Conservation (phyloP, 768 basidiomycete species). For the Boletellus emodensis region DNA sequence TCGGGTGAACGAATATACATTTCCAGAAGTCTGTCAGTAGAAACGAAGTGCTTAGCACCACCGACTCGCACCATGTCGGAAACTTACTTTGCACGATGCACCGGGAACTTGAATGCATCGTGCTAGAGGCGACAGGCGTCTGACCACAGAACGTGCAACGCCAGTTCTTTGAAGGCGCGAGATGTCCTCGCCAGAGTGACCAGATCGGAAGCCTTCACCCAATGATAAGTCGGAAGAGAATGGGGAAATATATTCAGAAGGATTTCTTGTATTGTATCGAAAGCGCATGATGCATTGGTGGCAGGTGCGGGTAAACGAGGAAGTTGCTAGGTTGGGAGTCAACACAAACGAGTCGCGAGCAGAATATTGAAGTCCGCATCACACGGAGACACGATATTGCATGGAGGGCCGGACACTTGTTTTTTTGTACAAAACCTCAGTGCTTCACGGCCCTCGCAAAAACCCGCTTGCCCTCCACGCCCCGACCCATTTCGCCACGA, state of each 20-base stretch:
- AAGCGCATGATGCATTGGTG: conserved; percentile 8
- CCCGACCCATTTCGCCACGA: conserved; percentile 41
- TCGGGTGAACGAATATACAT: too few relatives aligned
- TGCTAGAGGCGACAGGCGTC: not conserved
- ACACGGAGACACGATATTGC: too few relatives aligned
- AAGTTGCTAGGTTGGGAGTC: not conserved
- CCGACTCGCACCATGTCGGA: too few relatives aligned
- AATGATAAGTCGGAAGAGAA: not conserved
- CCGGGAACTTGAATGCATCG: conserved; percentile 2
- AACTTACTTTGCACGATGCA: too few relatives aligned
- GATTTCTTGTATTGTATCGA: conserved; percentile 1
- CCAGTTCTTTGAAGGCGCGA: conserved; percentile 5
- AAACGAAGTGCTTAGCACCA: too few relatives aligned
- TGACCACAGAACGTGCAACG: conserved; percentile 6
- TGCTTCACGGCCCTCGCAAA: conserved; percentile 2
- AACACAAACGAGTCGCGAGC: not conserved
- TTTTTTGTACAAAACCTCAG: too few relatives aligned
- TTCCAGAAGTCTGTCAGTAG: too few relatives aligned
- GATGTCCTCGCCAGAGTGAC: conserved; percentile 1
- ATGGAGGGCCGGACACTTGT: too few relatives aligned
- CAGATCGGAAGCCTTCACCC: not conserved
- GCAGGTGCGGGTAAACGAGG: not conserved
- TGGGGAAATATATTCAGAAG: conserved; percentile 1
- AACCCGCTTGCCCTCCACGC: conserved; percentile 43
- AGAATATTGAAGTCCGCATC: not conserved